Evolutionary conservation across 192 early-diverging fungal genomes (phyloP).

Genomic region (Piromyces sp.): DNA sequence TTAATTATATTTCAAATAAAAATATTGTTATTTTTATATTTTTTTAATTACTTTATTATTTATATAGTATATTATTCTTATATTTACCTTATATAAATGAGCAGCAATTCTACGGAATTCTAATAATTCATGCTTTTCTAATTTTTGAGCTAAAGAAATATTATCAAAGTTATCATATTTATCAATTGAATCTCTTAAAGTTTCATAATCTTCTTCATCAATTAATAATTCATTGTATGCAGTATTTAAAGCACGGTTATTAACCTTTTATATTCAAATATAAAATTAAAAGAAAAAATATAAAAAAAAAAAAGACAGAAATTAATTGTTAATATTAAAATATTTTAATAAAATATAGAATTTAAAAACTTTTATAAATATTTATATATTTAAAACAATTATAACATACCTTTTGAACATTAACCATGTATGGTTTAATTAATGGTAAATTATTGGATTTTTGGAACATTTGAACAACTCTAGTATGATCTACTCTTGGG

Average conservation of each 20-base stretch:
- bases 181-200: conserved; percentile 85
- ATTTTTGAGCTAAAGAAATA: conserved; percentile 67
- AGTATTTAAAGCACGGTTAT: conserved; percentile 87
- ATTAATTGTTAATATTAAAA: too few relatives aligned
- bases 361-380: too few relatives aligned
- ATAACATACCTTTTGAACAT: conserved; percentile 58
- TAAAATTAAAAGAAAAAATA: too few relatives aligned
- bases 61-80: too few relatives aligned
- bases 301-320: too few relatives aligned
- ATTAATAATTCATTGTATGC: conserved; percentile 92
- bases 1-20: background rate
- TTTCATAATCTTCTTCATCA: conserved; percentile 93
- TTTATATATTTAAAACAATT: too few relatives aligned
- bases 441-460: conserved; percentile 95
- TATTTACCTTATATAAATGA: conserved; percentile 65
- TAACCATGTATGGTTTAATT: conserved; percentile 87
- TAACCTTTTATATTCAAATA: conserved; percentile 37
- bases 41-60: too few relatives aligned
- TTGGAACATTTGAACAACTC: conserved; percentile 91
- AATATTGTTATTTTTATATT: background rate
- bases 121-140: conserved; percentile 90
- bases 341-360: too few relatives aligned
- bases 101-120: conserved; percentile 97
- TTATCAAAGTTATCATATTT: conserved; percentile 89
- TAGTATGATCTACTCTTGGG: conserved; percentile 85